Evolutionary conservation across 768 basidiomycete genomes (phyloP).

Genomic region (Suillus lakei): DNA sequence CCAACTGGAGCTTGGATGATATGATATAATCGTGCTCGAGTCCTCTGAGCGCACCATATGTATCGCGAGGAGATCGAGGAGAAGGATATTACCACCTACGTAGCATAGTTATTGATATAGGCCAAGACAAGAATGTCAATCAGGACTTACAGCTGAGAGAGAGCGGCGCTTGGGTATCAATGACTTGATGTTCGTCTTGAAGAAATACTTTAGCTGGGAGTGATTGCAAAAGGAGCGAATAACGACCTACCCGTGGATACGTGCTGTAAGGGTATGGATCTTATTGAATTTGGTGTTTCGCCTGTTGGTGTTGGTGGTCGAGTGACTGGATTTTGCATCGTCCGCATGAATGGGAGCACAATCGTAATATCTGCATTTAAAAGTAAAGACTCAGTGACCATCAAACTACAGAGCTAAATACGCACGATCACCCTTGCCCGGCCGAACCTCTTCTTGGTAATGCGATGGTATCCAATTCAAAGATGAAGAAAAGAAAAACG

Average conservation of each 20-base stretch:
- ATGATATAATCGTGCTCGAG: constrained; percentile 40
- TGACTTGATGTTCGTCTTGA: constrained; percentile 27
- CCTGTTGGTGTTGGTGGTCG: constrained; percentile 19
- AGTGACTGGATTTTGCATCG: constrained; percentile 39
- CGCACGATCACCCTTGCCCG: constrained; percentile 42
- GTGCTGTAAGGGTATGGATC: background rate
- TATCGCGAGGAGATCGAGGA: constrained; percentile 43
- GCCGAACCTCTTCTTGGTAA: constrained; percentile 40
- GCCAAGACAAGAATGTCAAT: background rate
- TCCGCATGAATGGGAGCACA: constrained; percentile 45
- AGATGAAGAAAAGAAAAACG: constrained; percentile 50
- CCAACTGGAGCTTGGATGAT: constrained; percentile 32
- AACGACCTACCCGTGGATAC: background rate
- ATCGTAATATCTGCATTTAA: constrained; percentile 45
- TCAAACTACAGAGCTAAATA: constrained; percentile 14
- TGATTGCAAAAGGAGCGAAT: background rate
- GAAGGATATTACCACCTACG: constrained; percentile 26
- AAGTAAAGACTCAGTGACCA: constrained; percentile 3
- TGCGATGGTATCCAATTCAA: constrained; percentile 48
- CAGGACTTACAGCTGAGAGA: constrained; percentile 23
- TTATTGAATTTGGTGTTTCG: background rate
- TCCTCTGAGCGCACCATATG: constrained; percentile 40
- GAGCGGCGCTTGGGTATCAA: constrained; percentile 41
- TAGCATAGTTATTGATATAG: background rate
- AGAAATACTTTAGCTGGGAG: constrained; percentile 4